These are phyloP conservation scores for Stropharia rugosoannulata DNA, from an alignment of 768 basidiomycete genomes.

Conservation along the genomic window DNA sequence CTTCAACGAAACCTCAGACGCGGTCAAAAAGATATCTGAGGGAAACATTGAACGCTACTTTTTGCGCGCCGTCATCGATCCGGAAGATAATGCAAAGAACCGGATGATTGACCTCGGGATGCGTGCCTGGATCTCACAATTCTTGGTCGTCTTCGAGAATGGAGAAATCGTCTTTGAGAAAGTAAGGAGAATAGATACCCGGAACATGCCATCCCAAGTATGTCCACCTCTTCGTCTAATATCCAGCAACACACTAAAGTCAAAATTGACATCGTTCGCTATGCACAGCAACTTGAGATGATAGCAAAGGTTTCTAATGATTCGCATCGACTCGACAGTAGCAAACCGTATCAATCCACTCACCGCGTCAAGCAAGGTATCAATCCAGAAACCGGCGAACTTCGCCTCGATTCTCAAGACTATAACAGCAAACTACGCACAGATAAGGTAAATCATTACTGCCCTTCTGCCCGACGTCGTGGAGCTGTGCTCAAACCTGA, in stretches of 20 bases:
- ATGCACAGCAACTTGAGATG: conserved; percentile 29
- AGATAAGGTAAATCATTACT: conserved; percentile 33
- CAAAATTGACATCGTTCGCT: not conserved
- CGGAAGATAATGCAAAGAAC: conserved; percentile 21
- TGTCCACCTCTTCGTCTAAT: conserved; percentile 9
- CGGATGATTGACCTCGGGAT: conserved; percentile 35
- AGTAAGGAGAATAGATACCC: conserved; percentile 44
- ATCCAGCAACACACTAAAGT: not conserved
- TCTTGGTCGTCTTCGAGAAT: conserved; percentile 38
- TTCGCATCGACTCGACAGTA: conserved; percentile 42
- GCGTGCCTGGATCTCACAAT: conserved; percentile 52
- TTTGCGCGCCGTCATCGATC: conserved; percentile 33
- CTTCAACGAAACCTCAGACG: conserved; percentile 30
- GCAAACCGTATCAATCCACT: conserved; percentile 37
- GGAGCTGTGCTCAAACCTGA: not conserved
- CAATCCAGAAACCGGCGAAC: conserved; percentile 12
- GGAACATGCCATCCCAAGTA: conserved; percentile 33
- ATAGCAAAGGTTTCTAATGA: conserved; percentile 47
- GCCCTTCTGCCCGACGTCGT: not conserved
- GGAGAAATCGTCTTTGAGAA: conserved; percentile 41
- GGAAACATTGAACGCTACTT: conserved; percentile 38
- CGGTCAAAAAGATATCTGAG: conserved; percentile 26
- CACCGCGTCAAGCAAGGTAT: not conserved
- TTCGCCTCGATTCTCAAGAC: conserved; percentile 31
- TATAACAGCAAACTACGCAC: conserved; percentile 35